A percentile compares a stretch with the other conserved stretches of the same genome.
phyloP scores from a whole-genome alignment of 257 asterid genomes.

The Leptodermis oblonga region DNA sequence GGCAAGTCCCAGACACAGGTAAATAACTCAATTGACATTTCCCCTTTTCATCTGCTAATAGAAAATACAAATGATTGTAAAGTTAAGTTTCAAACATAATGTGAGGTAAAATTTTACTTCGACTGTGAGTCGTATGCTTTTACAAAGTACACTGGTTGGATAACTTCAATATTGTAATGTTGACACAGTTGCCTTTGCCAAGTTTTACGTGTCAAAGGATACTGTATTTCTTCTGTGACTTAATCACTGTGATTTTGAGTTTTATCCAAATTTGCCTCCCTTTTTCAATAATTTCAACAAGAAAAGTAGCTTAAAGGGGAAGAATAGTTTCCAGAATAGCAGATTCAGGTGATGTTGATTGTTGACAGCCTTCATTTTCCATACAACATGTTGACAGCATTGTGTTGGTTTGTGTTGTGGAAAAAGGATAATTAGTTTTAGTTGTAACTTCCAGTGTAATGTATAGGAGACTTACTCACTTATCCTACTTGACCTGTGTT shows the following conservation, averaged over 20 bases:
- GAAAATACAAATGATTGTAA: neutral
- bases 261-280: neutral
- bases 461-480: neutral
- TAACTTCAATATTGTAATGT: neutral
- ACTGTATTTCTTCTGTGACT: neutral
- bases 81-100: neutral
- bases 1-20: conserved; percentile 56
- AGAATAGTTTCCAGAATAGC: neutral
- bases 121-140: neutral
- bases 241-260: neutral
- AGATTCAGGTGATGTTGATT: neutral
- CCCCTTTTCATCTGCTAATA: neutral
- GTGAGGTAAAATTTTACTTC: neutral
- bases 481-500: neutral
- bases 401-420: neutral
- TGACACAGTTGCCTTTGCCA: neutral
- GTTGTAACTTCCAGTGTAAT: neutral
- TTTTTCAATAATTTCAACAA: neutral
- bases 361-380: neutral
- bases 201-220: neutral
- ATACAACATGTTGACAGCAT: neutral
- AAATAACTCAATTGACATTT: conserved; percentile 7
- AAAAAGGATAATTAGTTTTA: neutral
- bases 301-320: neutral
- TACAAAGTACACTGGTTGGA: neutral